phyloP scores from a whole-genome alignment of 2,329 filamentous ascomycete species.

The Penicillium sp. region DNA sequence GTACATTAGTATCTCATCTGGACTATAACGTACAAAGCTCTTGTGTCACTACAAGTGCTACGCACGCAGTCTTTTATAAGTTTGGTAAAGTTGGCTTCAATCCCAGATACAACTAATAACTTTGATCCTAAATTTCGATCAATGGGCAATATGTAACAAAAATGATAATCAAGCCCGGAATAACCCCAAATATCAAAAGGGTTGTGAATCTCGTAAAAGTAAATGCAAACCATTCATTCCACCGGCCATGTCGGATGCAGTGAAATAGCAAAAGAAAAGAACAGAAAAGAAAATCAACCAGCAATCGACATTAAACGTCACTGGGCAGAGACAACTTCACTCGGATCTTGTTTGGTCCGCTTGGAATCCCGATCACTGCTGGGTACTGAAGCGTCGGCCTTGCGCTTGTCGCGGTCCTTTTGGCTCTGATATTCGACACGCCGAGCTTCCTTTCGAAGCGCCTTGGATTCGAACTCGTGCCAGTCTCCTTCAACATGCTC shows the following conservation, averaged over 20 bases:
- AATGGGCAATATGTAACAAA: slow-evolving; percentile 20
- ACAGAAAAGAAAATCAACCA: background rate
- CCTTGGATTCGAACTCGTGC: slow-evolving; percentile 99
- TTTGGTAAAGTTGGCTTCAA: background rate
- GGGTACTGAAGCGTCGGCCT: slow-evolving; percentile 37
- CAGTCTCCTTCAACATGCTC: slow-evolving; percentile 85
- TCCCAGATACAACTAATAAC: background rate
- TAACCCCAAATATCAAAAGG: slow-evolving; percentile 1
- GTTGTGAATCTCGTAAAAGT: slow-evolving; percentile 14
- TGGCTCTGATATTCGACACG: slow-evolving; percentile 48
- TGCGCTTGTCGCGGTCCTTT: slow-evolving; percentile 49
- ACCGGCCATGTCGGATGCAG: slow-evolving; percentile 14
- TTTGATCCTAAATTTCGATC: slow-evolving; percentile 4
- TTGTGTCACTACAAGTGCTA: background rate
- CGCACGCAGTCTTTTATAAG: background rate
- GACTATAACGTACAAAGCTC: background rate
- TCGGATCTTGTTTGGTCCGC: slow-evolving; percentile 34
- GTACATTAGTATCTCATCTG: background rate
- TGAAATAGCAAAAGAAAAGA: background rate
- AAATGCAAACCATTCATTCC: slow-evolving; percentile 18
- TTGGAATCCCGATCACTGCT: slow-evolving; percentile 44
- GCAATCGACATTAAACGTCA: background rate
- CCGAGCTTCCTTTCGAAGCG: slow-evolving; percentile 73
- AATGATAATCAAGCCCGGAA: slow-evolving; percentile 12
- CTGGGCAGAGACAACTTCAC: slow-evolving; percentile 12